Conservation (phyloP, 768 basidiomycete species). For the Myochromella boudieri region DNA sequence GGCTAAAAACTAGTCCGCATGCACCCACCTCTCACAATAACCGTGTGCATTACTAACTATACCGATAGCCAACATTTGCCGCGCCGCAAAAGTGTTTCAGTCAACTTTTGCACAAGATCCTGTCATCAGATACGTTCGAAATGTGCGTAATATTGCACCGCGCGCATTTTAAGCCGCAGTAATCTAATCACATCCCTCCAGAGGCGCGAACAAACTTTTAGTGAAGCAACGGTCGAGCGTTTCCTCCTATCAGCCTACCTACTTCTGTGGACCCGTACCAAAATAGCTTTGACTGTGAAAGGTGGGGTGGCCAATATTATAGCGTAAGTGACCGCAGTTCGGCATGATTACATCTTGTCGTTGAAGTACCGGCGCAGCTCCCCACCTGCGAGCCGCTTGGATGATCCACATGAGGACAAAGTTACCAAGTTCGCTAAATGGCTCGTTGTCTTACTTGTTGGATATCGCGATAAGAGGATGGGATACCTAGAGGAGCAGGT, state of each 20-base stretch:
- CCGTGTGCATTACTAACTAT: too few relatives aligned
- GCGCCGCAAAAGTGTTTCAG: conserved; percentile 20
- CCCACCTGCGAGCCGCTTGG: background rate
- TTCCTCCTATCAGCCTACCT: conserved; percentile 2
- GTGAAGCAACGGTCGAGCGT: background rate
- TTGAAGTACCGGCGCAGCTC: background rate
- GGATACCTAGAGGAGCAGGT: background rate
- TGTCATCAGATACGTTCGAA: conserved; percentile 13
- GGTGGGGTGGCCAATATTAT: conserved; percentile 20
- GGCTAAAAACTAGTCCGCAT: too few relatives aligned
- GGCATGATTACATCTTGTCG: background rate
- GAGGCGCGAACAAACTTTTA: background rate
- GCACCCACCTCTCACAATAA: too few relatives aligned
- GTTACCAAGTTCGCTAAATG: background rate
- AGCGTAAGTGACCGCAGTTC: conserved; percentile 14
- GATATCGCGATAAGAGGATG: background rate
- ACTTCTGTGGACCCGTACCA: conserved; percentile 16
- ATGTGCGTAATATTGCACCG: conserved; percentile 2
- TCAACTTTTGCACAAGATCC: conserved; percentile 16
- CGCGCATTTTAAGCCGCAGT: background rate
- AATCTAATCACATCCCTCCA: background rate
- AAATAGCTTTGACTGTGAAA: conserved; percentile 20
- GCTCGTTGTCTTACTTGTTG: background rate
- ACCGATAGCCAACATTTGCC: too few relatives aligned
- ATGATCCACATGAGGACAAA: background rate